Base-by-base conservation (phyloP, 176 grass and related monocot genomes). In the Leersia perrieri region DNA sequence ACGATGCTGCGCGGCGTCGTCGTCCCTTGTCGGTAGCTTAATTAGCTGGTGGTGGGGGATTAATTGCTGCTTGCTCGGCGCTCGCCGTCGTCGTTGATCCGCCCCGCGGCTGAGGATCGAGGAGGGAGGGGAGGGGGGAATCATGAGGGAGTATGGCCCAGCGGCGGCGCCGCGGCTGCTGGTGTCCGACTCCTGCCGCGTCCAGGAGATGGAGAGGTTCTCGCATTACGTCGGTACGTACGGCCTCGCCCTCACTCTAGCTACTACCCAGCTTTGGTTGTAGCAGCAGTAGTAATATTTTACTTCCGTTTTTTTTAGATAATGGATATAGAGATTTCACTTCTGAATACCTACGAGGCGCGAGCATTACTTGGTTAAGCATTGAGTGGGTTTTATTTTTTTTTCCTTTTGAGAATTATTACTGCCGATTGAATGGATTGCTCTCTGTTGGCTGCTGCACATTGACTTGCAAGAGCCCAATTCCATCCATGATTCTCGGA, bases 201-300 rank as follows among this genome's bases (percentile, higher is more conserved):
- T 90, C 84, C 79, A 90, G 67, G 84, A 98, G 75, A 83, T 98
- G 22, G 95, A 98, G 77, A 77, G 74, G 26, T 98, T 95, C 83
- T 88, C 92, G 33, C 90, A 84, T 78, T 98, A 95, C 66, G 92
- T 95, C 74, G 92, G 95, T 98, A 98, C 67, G 60, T n/a, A n/a
- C n/a, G n/a, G n/a, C n/a, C n/a, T 11, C 5, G 6, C 44, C 29
- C 15, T 45, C 20, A 0, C 57, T 40, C 55, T 44, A 14, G n/a
- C 49, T 53, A 22, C 30, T 58, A 15, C 53, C 40, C 25, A 35
- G 11, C 51, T 34, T 36, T n/a, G 10, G 3, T 9, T 25, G 55
- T 44, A n/a, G 5, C n/a, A 53, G 0, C 22, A 0, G 5, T 55
- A 53, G 0, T 53, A 0, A 5, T 22, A 55, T n/a, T 55, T 55